Evolutionary conservation across 257 asterid genomes (phyloP), one percentile per base, ranked within the genome.

Genomic region (Salvia splendens): DNA sequence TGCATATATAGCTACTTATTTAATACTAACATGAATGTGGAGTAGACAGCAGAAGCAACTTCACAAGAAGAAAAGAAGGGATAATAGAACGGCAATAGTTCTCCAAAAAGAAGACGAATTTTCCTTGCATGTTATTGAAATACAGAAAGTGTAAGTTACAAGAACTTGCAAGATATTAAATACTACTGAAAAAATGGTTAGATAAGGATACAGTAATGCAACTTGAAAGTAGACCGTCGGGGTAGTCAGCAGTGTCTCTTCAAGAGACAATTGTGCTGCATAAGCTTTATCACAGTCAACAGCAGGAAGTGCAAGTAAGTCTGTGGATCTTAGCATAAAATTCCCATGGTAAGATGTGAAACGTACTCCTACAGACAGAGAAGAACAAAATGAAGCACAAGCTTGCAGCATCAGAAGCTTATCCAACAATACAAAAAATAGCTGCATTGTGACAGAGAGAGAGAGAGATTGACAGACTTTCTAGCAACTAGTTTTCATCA

Each of bases 251-350:
- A 94, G 79, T 32, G 99, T 91, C 68, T 94, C 99, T 83, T 94
- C 98, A 67, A 94, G 95, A 68, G 87, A 84, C 77, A 91, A 81
- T 76, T 91, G 98, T 66, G 96, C 96, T 42, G 85, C 98, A 79
- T 89, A 94, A 61, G 98, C 99, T 83, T 94, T 94, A 75, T 94
- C 99, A 73, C 98, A 94, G 82, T 94, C 98, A 53, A 86, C 95
- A 75, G 96, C 97, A 57, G 99, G 99, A 78, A 94, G 98, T 35
- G 99, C 95, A 71, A 94, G 72, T 65, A 94, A 79, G 85, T 94
- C 99, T 16, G 99, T 86, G 72, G 99, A 94, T 73, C 98, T 83
- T 68, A 94, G 83, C 99, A 94, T 94, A 75, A 94, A 91, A 74
- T 94, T 91, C 62, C 99, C 99, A 79, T 94, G 99, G 80, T 87